Conservation (phyloP, 805 yeast genomes). For the Ogataea glucozyma region DNA sequence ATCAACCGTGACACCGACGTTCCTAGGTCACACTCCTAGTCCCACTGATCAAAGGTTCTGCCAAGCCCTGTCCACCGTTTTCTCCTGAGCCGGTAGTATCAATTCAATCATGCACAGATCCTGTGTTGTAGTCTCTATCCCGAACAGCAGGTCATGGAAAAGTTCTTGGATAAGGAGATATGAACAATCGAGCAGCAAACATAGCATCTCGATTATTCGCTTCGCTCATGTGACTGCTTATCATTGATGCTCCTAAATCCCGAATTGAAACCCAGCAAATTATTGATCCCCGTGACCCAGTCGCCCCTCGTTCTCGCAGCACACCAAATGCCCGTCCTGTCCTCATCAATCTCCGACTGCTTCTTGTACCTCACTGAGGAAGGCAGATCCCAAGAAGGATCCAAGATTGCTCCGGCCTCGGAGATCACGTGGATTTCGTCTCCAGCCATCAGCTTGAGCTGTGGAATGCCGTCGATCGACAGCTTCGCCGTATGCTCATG, state of each 20-base stretch:
- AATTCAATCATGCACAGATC: no score
- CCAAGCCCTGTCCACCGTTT: no score
- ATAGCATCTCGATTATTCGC: no score
- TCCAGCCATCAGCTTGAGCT: slow-evolving; percentile 64
- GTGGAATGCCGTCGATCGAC: slow-evolving; percentile 83
- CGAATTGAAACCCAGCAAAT: slow-evolving; percentile 84
- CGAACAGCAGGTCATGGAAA: no score
- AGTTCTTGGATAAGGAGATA: no score
- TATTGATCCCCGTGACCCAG: slow-evolving; percentile 90
- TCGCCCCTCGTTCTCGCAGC: slow-evolving; percentile 80
- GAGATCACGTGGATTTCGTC: slow-evolving; percentile 76
- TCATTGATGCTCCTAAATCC: slow-evolving; percentile 56
- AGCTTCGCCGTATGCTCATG: slow-evolving; percentile 49
- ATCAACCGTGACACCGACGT: no score
- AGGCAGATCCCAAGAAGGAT: slow-evolving; percentile 53
- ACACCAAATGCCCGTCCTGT: slow-evolving; percentile 76
- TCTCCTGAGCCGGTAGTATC: no score
- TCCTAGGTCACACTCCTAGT: no score
- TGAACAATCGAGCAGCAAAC: no score
- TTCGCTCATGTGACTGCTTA: neutral
- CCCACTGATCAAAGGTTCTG: no score
- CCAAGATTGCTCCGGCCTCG: slow-evolving; percentile 61
- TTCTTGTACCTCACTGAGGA: slow-evolving; percentile 13
- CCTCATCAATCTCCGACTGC: slow-evolving; percentile 9
- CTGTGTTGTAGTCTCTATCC: no score